A percentile compares a stretch with the other conserved stretches of the same genome.
Evolutionary conservation across 257 asterid species (phyloP).

Genomic region (Capsicum baccatum): DNA sequence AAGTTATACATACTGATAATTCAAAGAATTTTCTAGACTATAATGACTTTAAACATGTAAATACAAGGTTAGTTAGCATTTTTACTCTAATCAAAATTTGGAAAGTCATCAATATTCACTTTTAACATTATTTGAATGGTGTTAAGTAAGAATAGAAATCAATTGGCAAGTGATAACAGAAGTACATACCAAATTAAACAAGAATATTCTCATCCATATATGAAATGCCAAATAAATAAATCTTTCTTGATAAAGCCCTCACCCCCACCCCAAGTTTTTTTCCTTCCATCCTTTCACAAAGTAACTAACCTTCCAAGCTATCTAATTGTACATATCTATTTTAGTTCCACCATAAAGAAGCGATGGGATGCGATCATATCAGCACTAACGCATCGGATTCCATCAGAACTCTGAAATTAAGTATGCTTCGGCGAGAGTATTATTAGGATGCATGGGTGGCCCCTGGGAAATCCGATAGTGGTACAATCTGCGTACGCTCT

Average conservation of each 20-base stretch:
- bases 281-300: not conserved
- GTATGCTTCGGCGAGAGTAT: too few species aligned
- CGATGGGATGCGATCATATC: not conserved
- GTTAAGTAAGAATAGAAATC: not conserved
- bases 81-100: not conserved
- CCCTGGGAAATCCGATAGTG: too few species aligned
- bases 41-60: not conserved
- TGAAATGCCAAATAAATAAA: constrained; percentile 17
- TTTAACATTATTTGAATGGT: not conserved
- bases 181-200: not conserved
- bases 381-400: too few species aligned
- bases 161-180: not conserved
- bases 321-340: not conserved
- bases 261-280: fast-evolving
- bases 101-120: not conserved
- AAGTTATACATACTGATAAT: too few species aligned
- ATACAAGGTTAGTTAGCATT: too few species aligned
- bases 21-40: not conserved
- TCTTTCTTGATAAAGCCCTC: not conserved
- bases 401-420: too few species aligned
- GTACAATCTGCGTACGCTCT: too few species aligned
- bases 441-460: too few species aligned
- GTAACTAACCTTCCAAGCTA: not conserved
- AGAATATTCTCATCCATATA: constrained; percentile 14
- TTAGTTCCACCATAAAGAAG: not conserved